Evolutionary conservation across 169 alveolate genomes (phyloP).

Genomic region (Perkinsus olseni): DNA sequence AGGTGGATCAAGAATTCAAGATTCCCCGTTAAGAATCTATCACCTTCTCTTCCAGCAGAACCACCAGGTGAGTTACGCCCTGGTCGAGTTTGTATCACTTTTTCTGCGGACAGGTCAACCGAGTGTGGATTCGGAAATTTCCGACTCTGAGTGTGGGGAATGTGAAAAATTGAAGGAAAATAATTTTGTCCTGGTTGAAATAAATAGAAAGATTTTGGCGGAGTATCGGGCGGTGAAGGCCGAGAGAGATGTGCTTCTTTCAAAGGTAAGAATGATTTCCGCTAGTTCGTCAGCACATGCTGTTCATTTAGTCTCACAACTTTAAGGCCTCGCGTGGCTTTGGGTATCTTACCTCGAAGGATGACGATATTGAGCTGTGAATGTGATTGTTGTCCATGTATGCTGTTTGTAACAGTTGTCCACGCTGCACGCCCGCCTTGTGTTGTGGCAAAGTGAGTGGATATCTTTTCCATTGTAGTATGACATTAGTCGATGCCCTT

Average conservation of each 20-base stretch:
- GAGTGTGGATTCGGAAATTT: background rate
- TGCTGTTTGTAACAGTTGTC: background rate
- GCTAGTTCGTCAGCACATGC: background rate
- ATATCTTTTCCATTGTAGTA: background rate
- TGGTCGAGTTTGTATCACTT: too few species aligned
- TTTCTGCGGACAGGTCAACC: background rate
- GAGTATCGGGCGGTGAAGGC: background rate
- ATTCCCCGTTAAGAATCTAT: too few species aligned
- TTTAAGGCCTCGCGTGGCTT: background rate
- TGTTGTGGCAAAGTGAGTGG: background rate
- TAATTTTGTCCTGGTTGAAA: background rate
- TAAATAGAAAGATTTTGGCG: background rate
- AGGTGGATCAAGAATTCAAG: background rate
- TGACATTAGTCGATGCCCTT: background rate
- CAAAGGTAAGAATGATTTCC: background rate
- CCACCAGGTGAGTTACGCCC: too few species aligned
- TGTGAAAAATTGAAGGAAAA: background rate
- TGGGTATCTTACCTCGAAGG: background rate
- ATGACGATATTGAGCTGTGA: too few species aligned
- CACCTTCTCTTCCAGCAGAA: too few species aligned
- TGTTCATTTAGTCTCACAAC: background rate
- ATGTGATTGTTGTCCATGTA: too few species aligned
- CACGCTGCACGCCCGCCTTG: background rate
- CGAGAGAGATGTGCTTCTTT: background rate
- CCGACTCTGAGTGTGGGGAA: background rate